Conservation (phyloP, 495 filamentous ascomycete species). For the Aspergillus steynii region DNA sequence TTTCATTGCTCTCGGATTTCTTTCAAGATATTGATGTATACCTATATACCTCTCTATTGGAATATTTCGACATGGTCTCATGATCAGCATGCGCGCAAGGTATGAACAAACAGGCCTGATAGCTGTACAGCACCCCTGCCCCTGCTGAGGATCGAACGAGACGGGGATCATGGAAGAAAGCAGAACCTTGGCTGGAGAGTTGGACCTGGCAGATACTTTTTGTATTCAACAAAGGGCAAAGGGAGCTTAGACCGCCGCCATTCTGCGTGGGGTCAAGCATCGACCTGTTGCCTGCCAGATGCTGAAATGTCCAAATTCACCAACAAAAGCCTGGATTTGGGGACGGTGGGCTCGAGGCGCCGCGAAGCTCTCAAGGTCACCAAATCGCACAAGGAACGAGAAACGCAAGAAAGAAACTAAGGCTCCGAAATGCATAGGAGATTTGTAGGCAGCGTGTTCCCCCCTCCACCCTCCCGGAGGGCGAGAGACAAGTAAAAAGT, state of each 20-base stretch:
- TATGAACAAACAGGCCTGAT: slow-evolving; percentile 4
- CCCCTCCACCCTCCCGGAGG: background rate
- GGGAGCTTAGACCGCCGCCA: slow-evolving; percentile 1
- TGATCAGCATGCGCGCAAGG: background rate
- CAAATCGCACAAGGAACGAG: slow-evolving; percentile 1
- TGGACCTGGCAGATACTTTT: slow-evolving; percentile 1
- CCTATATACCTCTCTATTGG: background rate
- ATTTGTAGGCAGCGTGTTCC: slow-evolving; percentile 1
- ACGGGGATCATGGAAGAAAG: slow-evolving; percentile 5
- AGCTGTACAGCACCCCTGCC: slow-evolving; percentile 8
- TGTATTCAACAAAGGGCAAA: background rate
- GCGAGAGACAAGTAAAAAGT: slow-evolving; percentile 8
- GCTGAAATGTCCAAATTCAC: slow-evolving; percentile 1
- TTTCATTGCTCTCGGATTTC: background rate
- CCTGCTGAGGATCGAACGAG: slow-evolving; percentile 2
- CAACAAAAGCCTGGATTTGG: slow-evolving; percentile 1
- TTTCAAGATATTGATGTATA: background rate
- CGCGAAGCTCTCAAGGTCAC: background rate
- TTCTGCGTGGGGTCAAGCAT: background rate
- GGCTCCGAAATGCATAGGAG: slow-evolving; percentile 1
- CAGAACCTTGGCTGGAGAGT: slow-evolving; percentile 4
- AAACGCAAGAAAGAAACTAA: slow-evolving; percentile 3
- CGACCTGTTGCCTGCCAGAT: slow-evolving; percentile 3
- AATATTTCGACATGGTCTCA: background rate
- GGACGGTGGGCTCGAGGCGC: background rate